These are phyloP conservation scores for Aspergillus latus DNA, from an alignment of 2,329 filamentous ascomycete genomes.

Conservation along the genomic window DNA sequence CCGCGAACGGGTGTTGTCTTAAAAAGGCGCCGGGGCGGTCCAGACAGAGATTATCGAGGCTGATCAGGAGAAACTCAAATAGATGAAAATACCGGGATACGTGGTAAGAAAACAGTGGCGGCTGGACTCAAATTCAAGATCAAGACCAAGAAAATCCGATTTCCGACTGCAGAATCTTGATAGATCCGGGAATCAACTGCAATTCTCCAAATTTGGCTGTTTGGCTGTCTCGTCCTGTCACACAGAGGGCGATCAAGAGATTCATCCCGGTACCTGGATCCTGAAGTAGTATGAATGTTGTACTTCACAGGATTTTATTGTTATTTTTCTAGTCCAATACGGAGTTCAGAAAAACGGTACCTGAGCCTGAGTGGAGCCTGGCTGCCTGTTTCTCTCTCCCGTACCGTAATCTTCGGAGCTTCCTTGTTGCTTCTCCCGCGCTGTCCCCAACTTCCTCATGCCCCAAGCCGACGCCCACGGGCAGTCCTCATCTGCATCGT, in stretches of 20 bases:
- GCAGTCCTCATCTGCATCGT: too few species aligned
- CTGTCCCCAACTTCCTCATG: neutral
- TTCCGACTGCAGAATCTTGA: constrained; percentile 9
- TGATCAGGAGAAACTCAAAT: constrained; percentile 12
- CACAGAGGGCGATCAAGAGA: neutral
- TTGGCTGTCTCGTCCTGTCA: neutral
- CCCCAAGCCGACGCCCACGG: too few species aligned
- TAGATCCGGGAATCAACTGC: neutral
- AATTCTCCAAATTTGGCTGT: neutral
- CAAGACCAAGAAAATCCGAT: neutral
- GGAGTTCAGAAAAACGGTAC: neutral
- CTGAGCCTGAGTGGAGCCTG: constrained; percentile 9
- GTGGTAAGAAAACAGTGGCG: constrained; percentile 8
- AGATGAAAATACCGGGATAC: constrained; percentile 9
- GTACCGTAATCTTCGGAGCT: constrained; percentile 10
- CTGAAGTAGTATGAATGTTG: neutral
- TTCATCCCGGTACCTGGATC: constrained; percentile 1
- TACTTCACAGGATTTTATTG: neutral
- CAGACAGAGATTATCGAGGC: neutral
- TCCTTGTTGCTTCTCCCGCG: neutral
- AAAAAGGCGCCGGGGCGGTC: constrained; percentile 4
- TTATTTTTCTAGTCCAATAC: constrained; percentile 2
- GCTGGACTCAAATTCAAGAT: neutral
- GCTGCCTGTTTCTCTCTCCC: constrained; percentile 13
- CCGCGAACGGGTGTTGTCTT: constrained; percentile 23